Base-by-base conservation (phyloP, 2,329 filamentous ascomycete genomes). In the Colletotrichum sp. region DNA sequence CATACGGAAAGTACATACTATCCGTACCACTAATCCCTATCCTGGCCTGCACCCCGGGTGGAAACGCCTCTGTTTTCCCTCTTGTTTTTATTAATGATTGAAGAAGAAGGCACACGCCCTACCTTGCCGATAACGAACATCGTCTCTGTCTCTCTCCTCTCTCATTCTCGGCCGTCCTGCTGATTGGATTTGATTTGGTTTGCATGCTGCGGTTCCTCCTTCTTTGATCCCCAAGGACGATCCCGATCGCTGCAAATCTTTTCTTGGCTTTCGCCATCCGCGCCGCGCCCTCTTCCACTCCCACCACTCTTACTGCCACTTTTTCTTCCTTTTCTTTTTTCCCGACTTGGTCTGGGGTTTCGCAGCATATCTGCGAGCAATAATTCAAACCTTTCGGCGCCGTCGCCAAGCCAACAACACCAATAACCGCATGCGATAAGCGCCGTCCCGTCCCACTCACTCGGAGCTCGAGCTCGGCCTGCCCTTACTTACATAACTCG, bases 21-120 rank as follows among this genome's bases (percentile, higher is more conserved):
- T 59, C 21, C 26, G 26, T 26, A 52, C 57, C 44, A 60, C 74
- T 69, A 62, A 69, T 69, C 57, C 64, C 64, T 59, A 69, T 69
- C 44, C 64, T 74, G 64, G 64, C 49, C 44, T 69, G 64, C 74
- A 69, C 55, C 70, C 64, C 70, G 70, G 59, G 74, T 69, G 64
- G 70, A 32, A 74, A 60, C 74, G 74, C 63, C 64, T 72, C 70
- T 65, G 30, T 69, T 72, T 36, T 59, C 39, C 15, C 60, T 44
- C 21, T 32, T 34, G 24, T 63, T 52, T 60, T 52, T 63, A 60
- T 69, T 60, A 73, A 26, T 68, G 59, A 72, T 21, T 59, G 63
- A 34, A 60, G 63, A 66, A 64, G 68, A 57, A 60, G 59, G 21
- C 9, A 49, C 72, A 30, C 64, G 39, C 44, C 32, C 71, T 49